phyloP scores from a whole-genome alignment of 495 filamentous ascomycete genomes.

The Terfezia claveryi region DNA sequence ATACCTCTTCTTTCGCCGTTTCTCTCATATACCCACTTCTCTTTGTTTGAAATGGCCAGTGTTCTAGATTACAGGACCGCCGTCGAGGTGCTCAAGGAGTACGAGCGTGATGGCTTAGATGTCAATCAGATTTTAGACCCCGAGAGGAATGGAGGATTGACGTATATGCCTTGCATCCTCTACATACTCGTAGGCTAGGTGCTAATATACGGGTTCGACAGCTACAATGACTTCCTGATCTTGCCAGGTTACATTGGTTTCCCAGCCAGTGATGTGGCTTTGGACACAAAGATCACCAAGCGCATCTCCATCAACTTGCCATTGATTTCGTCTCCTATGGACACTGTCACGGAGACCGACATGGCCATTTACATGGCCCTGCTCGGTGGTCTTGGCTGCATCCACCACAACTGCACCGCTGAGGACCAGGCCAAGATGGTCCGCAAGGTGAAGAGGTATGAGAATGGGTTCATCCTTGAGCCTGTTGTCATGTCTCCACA shows the following conservation, averaged over 20 bases:
- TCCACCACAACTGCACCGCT: conserved; percentile 95
- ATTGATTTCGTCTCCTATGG: conserved; percentile 93
- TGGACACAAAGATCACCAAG: conserved; percentile 85
- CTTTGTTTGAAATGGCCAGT: conserved; percentile 21
- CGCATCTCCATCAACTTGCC: conserved; percentile 84
- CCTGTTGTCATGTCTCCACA: conserved; percentile 75
- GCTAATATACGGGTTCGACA: conserved; percentile 4
- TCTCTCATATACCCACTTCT: conserved; percentile 1
- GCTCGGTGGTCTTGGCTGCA: conserved; percentile 85
- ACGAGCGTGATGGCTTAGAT: conserved; percentile 64
- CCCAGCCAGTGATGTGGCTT: conserved; percentile 65
- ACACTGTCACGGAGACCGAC: conserved; percentile 95
- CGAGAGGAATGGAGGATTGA: conserved; percentile 69
- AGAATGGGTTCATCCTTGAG: conserved; percentile 97
- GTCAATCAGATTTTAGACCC: conserved; percentile 67
- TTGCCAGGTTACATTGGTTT: conserved; percentile 45
- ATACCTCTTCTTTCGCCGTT: not conserved
- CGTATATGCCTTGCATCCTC: conserved; percentile 52
- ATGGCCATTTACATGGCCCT: conserved; percentile 99
- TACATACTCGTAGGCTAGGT: conserved; percentile 7
- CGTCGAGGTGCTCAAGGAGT: conserved; percentile 53
- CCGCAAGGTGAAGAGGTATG: conserved; percentile 93
- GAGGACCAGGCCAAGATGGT: conserved; percentile 98
- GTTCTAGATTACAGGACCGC: conserved; percentile 39
- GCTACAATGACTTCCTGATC: conserved; percentile 40